Conservation (phyloP, 192 early-diverging fungal genomes). For the Entomortierella beljakovae region DNA sequence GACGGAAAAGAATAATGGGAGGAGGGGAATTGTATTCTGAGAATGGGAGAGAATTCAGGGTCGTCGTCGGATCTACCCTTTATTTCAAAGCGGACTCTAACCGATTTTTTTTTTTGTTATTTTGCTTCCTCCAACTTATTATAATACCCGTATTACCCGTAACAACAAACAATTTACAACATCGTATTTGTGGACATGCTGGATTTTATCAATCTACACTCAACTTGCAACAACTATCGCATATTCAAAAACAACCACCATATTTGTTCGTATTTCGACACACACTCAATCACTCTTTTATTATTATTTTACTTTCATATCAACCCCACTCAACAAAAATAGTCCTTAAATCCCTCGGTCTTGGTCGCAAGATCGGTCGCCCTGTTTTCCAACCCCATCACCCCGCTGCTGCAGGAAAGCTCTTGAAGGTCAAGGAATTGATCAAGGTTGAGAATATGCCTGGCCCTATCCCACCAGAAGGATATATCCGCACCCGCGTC, state of each 20-base stretch:
- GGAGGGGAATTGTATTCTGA: background rate
- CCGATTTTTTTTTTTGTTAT: no score
- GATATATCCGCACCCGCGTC: slow-evolving; percentile 48
- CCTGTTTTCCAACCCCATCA: slow-evolving; percentile 51
- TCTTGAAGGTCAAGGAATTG: slow-evolving; percentile 55
- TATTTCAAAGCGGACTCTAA: no score
- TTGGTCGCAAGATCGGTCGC: slow-evolving; percentile 45
- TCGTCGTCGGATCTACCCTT: no score
- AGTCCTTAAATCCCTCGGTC: slow-evolving; percentile 51
- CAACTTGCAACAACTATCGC: no score
- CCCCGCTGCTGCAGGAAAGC: slow-evolving; percentile 48
- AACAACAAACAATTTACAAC: no score
- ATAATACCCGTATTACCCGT: no score
- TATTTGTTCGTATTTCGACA: background rate
- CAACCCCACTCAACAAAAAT: no score
- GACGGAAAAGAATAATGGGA: background rate
- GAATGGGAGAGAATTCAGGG: background rate
- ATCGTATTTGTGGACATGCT: no score
- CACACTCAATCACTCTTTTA: background rate
- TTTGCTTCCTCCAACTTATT: no score
- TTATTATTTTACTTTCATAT: background rate
- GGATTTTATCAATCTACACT: no score
- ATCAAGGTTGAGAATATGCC: slow-evolving; percentile 51
- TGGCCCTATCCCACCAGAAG: slow-evolving; percentile 41
- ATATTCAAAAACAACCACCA: no score